Percentiles rank a stretch among this genome's conserved stretches.
Evolutionary conservation across 148 eudicot genomes (phyloP).

Genomic region (Beta vulgaris): DNA sequence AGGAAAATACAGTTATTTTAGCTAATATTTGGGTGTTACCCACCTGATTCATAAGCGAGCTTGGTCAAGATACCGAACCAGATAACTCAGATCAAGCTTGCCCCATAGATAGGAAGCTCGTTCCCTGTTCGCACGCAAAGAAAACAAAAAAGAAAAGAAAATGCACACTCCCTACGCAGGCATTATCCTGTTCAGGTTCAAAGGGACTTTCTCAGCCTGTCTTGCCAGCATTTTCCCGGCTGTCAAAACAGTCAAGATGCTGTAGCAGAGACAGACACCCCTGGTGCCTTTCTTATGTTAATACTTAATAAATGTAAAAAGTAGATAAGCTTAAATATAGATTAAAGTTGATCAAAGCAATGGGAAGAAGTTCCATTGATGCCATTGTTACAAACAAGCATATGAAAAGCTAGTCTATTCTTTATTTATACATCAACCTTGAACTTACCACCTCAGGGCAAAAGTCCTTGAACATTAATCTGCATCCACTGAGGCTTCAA

Average conservation of each 20-base stretch:
- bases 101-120: slow-evolving; percentile 18
- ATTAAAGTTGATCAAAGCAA: background rate
- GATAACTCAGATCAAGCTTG: slow-evolving; percentile 21
- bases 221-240: slow-evolving; percentile 36
- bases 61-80: slow-evolving; percentile 25
- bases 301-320: slow-evolving; percentile 43
- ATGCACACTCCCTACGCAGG: slow-evolving; percentile 99
- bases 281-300: slow-evolving; percentile 89
- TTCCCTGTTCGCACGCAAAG: slow-evolving; percentile 54
- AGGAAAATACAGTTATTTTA: background rate
- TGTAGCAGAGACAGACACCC: slow-evolving; percentile 86
- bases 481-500: slow-evolving; percentile 39
- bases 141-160: slow-evolving; percentile 43
- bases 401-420: slow-evolving; percentile 12
- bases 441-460: slow-evolving; percentile 44
- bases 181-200: slow-evolving; percentile 99
- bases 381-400: slow-evolving; percentile 23
- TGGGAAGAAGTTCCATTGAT: slow-evolving; percentile 21
- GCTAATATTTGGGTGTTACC: slow-evolving; percentile 11
- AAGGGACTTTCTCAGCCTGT: slow-evolving; percentile 99
- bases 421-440: slow-evolving; percentile 31
- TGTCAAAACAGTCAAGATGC: slow-evolving; percentile 26
- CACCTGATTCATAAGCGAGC: slow-evolving; percentile 29
- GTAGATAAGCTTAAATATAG: background rate
- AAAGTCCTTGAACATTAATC: slow-evolving; percentile 29